These are phyloP conservation scores for Metschnikowia orientalis DNA, from an alignment of 805 yeast species.

Conservation along the genomic window DNA sequence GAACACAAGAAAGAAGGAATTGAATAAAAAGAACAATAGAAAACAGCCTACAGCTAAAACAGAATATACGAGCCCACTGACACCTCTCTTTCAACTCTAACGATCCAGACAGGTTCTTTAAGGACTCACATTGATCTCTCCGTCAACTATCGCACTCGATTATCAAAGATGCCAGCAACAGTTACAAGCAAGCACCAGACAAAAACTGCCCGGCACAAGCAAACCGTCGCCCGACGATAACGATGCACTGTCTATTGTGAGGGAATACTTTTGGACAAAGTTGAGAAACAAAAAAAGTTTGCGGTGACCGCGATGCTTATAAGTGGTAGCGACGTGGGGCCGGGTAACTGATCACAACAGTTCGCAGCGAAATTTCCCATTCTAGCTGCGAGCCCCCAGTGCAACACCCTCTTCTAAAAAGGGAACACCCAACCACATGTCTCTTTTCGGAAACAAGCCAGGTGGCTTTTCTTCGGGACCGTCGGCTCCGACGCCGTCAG, in stretches of 20 bases:
- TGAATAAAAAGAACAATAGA: not conserved
- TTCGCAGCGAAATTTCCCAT: slow-evolving; percentile 11
- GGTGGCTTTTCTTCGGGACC: slow-evolving; percentile 3
- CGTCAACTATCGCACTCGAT: slow-evolving; percentile 44
- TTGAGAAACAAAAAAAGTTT: slow-evolving; percentile 26
- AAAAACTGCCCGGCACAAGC: slow-evolving; percentile 30
- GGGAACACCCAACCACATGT: slow-evolving; percentile 6
- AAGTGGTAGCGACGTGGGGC: too few species aligned
- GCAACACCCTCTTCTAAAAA: not conserved
- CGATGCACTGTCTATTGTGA: slow-evolving; percentile 65
- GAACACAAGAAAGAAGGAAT: not conserved
- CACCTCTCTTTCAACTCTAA: slow-evolving; percentile 47
- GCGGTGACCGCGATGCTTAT: too few species aligned
- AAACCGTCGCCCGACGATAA: slow-evolving; percentile 22
- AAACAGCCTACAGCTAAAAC: not conserved
- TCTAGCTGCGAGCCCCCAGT: slow-evolving; percentile 1
- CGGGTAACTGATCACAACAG: too few species aligned
- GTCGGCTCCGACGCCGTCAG: slow-evolving; percentile 8
- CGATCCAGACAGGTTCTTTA: slow-evolving; percentile 50
- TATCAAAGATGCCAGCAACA: slow-evolving; percentile 22
- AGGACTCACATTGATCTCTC: slow-evolving; percentile 39
- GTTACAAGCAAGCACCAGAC: slow-evolving; percentile 16
- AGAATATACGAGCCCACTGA: slow-evolving; percentile 43
- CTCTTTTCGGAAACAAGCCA: slow-evolving; percentile 13
- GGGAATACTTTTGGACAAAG: slow-evolving; percentile 69